Evolutionary conservation across 2,329 filamentous ascomycete genomes (phyloP), one percentile per base, ranked within the genome.

Genomic region (Emergomyces orientalis): DNA sequence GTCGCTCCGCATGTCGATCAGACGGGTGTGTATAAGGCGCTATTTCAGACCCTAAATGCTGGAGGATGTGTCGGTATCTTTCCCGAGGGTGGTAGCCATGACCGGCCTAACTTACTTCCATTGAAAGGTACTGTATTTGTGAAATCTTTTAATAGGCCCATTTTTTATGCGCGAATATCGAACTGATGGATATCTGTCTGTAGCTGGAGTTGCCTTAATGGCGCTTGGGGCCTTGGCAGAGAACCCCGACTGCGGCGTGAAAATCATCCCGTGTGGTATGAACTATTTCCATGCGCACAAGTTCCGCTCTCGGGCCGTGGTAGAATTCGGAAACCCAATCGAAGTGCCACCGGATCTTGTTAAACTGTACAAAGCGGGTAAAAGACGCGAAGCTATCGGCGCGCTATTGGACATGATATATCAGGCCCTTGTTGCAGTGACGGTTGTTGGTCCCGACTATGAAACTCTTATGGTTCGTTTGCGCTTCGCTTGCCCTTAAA

Each of bases 251-350:
- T 96, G 90, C 72, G 91, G 90, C 37, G 80, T 99, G 65, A 95
- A 92, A 76, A 97, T 99, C 69, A 90, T 99, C 30, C 94, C 94
- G 3, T 92, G 94, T 60, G 93, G 93, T 70, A 97, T 99, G 93
- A 99, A 99, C 77, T 99, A 99, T 77, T 99, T 99, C 78, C 93
- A 97, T 76, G 90, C 93, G 0, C 93, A 99, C 82, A 99, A 97
- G 75, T 99, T 99, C 77, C 88, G 93, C 55, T 97, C 93, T 66
- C 86, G 94, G 73, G 94, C 93, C 43, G 93, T 99, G 4, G 87
- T 97, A 64, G 94, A 99, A 73, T 99, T 97, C 70, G 94, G 94
- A 9, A 87, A 86, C 32, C 91, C 94, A 0, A 87, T 97, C 66
- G 89, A 96, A 67, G 86, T 97, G 11, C 88, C 91, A 0, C 80